Conservation (phyloP, 305 asterid genomes). For the Plantago coronopus region DNA sequence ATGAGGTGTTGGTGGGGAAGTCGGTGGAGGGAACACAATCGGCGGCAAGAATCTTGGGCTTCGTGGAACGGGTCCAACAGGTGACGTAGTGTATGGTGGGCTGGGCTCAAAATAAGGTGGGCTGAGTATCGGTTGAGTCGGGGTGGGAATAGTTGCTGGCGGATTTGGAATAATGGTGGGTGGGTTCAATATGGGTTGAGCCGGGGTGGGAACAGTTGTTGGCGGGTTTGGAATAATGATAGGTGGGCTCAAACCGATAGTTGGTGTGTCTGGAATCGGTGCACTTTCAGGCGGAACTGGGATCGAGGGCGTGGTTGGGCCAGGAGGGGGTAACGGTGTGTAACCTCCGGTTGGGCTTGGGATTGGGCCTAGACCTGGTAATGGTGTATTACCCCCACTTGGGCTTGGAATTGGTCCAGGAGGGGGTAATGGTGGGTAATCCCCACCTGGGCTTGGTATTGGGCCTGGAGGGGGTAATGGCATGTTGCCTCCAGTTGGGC, state of each 20-base stretch:
- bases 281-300: slow-evolving; percentile 26
- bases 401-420: slow-evolving; percentile 24
- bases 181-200: too few species aligned
- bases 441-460: slow-evolving; percentile 31
- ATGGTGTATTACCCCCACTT: too few species aligned
- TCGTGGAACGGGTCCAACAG: slow-evolving; percentile 37
- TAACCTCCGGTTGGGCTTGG: slow-evolving; percentile 32
- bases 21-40: slow-evolving; percentile 68
- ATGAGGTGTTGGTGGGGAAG: slow-evolving; percentile 73
- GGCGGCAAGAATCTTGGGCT: slow-evolving; percentile 68
- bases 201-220: slow-evolving; percentile 33
- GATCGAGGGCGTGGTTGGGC: slow-evolving; percentile 23
- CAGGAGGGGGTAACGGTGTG: slow-evolving; percentile 41
- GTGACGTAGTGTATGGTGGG: slow-evolving; percentile 34
- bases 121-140: slow-evolving; percentile 25
- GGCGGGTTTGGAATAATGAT: slow-evolving; percentile 36
- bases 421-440: slow-evolving; percentile 37
- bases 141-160: slow-evolving; percentile 21
- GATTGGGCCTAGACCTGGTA: slow-evolving; percentile 22
- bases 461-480: slow-evolving; percentile 36
- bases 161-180: slow-evolving; percentile 27
- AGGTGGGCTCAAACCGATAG: slow-evolving; percentile 31
- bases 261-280: slow-evolving; percentile 24
- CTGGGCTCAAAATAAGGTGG: slow-evolving; percentile 24
- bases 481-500: slow-evolving; percentile 31